Conservation (phyloP, 1,139 yeast species). For the Eremothecium sinecaudum region DNA sequence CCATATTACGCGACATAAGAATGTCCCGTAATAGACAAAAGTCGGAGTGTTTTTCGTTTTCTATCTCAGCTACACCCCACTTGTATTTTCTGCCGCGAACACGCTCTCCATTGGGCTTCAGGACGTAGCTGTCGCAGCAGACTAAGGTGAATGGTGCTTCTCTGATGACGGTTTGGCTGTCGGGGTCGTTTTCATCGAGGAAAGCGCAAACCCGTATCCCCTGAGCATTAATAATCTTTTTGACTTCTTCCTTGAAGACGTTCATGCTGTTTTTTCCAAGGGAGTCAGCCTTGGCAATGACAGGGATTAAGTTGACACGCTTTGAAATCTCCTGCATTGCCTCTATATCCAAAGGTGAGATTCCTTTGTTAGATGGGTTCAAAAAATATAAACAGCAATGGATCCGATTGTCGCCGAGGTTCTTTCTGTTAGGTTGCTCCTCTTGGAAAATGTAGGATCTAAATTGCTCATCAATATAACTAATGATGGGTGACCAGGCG, state of each 20-base stretch:
- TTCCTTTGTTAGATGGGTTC: constrained; percentile 44
- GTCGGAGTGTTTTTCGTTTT: constrained; percentile 58
- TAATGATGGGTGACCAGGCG: constrained; percentile 50
- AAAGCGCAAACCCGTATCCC: constrained; percentile 51
- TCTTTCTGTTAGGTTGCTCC: constrained; percentile 56
- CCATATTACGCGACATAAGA: constrained; percentile 45
- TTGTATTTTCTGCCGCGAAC: constrained; percentile 58
- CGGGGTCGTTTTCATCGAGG: constrained; percentile 36
- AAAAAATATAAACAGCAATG: constrained; percentile 73
- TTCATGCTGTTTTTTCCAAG: constrained; percentile 36
- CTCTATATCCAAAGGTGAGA: constrained; percentile 52
- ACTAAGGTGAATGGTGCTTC: constrained; percentile 54
- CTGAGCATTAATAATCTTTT: constrained; percentile 37
- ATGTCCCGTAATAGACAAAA: constrained; percentile 44
- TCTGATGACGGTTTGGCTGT: constrained; percentile 26
- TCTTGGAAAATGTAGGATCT: constrained; percentile 51
- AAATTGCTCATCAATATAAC: constrained; percentile 55
- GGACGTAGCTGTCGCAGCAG: constrained; percentile 37
- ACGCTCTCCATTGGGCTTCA: constrained; percentile 31
- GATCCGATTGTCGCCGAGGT: constrained; percentile 48
- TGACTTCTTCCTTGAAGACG: constrained; percentile 39
- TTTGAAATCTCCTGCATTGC: constrained; percentile 59
- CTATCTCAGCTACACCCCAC: constrained; percentile 72
- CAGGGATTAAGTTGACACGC: constrained; percentile 66
- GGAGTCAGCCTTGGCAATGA: constrained; percentile 68